Percentiles rank a stretch among this genome's conserved stretches.
phyloP scores from a whole-genome alignment of 2,329 filamentous ascomycete genomes.

The Trichophyton rubrum region DNA sequence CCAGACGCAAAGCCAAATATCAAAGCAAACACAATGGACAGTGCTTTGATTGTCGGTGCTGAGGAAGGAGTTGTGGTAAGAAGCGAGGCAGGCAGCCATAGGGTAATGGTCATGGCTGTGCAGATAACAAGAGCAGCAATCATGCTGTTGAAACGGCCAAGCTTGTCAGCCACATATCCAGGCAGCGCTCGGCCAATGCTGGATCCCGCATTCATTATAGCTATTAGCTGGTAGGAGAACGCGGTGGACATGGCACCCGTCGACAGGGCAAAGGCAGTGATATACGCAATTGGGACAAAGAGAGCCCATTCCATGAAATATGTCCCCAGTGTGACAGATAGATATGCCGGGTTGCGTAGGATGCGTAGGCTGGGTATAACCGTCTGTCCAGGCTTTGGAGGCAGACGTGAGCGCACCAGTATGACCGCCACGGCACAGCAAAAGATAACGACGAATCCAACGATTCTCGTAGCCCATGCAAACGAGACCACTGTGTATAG shows the following conservation, averaged over 20 bases:
- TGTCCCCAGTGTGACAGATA: background rate
- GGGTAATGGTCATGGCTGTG: slow-evolving; percentile 37
- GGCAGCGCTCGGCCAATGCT: slow-evolving; percentile 40
- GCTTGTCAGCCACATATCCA: slow-evolving; percentile 41
- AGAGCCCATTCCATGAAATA: slow-evolving; percentile 4
- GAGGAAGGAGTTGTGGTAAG: slow-evolving; percentile 4
- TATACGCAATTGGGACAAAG: background rate
- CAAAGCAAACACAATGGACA: slow-evolving; percentile 15
- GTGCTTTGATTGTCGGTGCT: slow-evolving; percentile 37
- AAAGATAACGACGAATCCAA: slow-evolving; percentile 13
- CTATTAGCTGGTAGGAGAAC: slow-evolving; percentile 1
- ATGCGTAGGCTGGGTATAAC: slow-evolving; percentile 2
- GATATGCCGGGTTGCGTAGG: background rate
- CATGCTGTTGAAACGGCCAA: slow-evolving; percentile 44
- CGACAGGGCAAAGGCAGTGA: background rate
- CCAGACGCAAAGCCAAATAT: slow-evolving; percentile 21
- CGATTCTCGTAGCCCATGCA: slow-evolving; percentile 15
- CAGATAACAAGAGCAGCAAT: slow-evolving; percentile 37
- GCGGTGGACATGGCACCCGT: background rate
- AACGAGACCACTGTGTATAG: slow-evolving; percentile 20
- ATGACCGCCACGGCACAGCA: slow-evolving; percentile 5
- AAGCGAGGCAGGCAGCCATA: slow-evolving; percentile 41
- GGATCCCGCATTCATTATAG: background rate
- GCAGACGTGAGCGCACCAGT: slow-evolving; percentile 13
- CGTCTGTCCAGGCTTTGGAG: slow-evolving; percentile 11